phyloP scores from a whole-genome alignment of 495 filamentous ascomycete genomes.

The Aspergillus funiculosus region DNA sequence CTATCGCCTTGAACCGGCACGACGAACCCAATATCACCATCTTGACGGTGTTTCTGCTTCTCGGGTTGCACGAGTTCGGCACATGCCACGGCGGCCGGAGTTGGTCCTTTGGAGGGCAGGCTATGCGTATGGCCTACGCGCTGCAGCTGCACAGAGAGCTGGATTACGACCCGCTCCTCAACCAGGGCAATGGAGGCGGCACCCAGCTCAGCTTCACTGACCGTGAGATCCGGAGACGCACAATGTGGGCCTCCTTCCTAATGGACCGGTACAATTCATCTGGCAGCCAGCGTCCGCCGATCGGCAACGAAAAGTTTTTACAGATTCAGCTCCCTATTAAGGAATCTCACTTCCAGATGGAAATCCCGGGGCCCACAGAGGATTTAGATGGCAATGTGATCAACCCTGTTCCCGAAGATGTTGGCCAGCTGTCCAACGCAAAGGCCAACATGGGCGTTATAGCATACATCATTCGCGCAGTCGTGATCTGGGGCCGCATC shows the following conservation, averaged over 20 bases:
- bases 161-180: slow-evolving; percentile 70
- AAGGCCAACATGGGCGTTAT: slow-evolving; percentile 89
- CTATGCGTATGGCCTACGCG: slow-evolving; percentile 93
- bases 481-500: slow-evolving; percentile 84
- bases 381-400: slow-evolving; percentile 68
- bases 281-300: slow-evolving; percentile 88
- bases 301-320: slow-evolving; percentile 80
- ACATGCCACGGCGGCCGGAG: slow-evolving; percentile 94
- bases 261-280: slow-evolving; percentile 98
- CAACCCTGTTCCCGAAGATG: slow-evolving; percentile 57
- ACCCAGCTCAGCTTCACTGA: slow-evolving; percentile 82
- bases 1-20: slow-evolving; percentile 77
- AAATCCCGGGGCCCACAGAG: slow-evolving; percentile 85
- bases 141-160: slow-evolving; percentile 89
- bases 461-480: slow-evolving; percentile 81
- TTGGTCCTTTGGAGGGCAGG: slow-evolving; percentile 93
- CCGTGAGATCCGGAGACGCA: slow-evolving; percentile 82
- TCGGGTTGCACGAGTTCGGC: slow-evolving; percentile 92
- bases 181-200: slow-evolving; percentile 51
- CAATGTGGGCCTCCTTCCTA: slow-evolving; percentile 96
- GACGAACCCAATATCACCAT: slow-evolving; percentile 96
- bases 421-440: slow-evolving; percentile 59
- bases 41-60: slow-evolving; percentile 76
- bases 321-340: slow-evolving; percentile 87
- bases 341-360: slow-evolving; percentile 84